Evolutionary conservation across 345 rosid species (phyloP).

Genomic region (Carallia brachiata): DNA sequence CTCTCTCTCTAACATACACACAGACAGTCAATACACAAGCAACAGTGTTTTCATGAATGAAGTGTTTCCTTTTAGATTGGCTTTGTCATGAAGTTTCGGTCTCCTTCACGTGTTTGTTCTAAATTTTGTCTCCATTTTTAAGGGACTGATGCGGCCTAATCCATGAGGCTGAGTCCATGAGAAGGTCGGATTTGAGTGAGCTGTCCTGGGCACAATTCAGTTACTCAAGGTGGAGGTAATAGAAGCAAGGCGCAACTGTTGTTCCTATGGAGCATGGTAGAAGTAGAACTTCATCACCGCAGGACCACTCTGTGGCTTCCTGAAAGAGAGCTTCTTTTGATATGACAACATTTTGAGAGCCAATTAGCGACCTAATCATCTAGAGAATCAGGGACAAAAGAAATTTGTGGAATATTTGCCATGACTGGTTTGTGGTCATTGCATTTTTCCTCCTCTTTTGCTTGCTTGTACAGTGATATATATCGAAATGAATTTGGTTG

Average conservation of each 20-base stretch:
- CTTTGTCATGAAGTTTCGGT: too few species aligned
- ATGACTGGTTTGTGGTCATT: constrained; percentile 1
- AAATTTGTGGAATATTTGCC: background rate
- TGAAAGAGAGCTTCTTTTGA: background rate
- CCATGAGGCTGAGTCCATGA: background rate
- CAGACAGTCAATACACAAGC: too few species aligned
- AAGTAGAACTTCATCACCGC: background rate
- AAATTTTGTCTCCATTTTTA: background rate
- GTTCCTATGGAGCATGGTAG: background rate
- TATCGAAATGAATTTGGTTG: constrained; percentile 3
- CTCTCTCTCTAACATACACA: too few species aligned
- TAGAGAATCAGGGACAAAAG: background rate
- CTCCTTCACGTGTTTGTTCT: background rate
- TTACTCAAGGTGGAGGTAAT: background rate
- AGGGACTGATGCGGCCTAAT: background rate
- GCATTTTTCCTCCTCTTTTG: background rate
- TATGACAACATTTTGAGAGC: background rate
- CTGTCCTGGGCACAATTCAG: background rate
- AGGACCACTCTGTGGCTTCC: background rate
- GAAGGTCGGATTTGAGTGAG: background rate
- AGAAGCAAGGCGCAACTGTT: background rate
- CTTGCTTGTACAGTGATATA: background rate
- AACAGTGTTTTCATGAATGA: too few species aligned
- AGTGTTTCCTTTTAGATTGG: background rate
- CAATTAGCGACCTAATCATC: background rate